Conservation (phyloP, 306 rosid species). For the Argentina anserina region DNA sequence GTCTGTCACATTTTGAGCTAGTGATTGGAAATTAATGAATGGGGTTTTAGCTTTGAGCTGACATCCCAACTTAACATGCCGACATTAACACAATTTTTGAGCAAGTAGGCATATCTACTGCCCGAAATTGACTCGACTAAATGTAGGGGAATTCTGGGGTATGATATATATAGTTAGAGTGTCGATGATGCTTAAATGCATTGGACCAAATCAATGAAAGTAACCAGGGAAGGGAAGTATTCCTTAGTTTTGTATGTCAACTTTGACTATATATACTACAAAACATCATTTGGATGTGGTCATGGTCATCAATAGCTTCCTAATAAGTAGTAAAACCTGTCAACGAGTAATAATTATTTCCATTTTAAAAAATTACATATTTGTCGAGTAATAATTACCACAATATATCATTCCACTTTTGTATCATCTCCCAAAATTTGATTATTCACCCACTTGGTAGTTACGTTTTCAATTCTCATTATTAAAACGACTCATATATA, state of each 20-base stretch:
- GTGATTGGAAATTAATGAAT: neutral
- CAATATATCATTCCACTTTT: neutral
- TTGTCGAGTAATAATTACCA: no score
- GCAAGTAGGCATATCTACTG: neutral
- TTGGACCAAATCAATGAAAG: neutral
- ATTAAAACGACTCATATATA: neutral
- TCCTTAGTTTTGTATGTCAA: neutral
- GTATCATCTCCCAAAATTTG: no score
- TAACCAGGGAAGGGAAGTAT: neutral
- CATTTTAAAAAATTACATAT: no score
- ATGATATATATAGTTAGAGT: neutral
- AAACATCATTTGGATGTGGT: neutral
- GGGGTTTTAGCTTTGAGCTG: neutral
- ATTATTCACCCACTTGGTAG: neutral
- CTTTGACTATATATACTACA: neutral
- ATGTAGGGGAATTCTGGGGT: neutral
- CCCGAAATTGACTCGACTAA: neutral
- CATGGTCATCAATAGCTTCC: neutral
- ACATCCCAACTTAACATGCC: neutral
- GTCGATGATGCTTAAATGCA: neutral
- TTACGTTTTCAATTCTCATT: no score
- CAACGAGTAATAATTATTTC: no score
- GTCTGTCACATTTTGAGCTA: neutral
- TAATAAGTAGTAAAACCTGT: no score
- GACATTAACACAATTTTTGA: neutral